Evolutionary conservation across 306 rosid species (phyloP), one percentile per base, ranked within the genome.

Genomic region (Inga leiocalycina): DNA sequence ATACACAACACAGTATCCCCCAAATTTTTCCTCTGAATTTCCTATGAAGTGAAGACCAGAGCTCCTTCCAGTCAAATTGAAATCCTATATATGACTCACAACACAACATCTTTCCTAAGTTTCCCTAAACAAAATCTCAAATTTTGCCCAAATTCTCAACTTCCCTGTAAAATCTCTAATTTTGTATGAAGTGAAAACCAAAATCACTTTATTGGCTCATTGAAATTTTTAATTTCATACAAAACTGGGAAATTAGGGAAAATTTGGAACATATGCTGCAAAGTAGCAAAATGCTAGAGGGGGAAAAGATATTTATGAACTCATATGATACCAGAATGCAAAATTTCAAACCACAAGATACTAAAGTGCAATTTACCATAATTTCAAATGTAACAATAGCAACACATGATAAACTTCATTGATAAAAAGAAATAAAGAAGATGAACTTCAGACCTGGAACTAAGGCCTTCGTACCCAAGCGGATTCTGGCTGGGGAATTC

Each of bases 401-500:
- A 57, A 51, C 35, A 52, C 76, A 65, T 79, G 72, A 19, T 71
- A 34, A 76, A 11, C 32, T n/a, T 59, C 5, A 3, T 59, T 14
- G 3, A 8, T 59, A 4, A 4, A 59, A 59, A 22, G 22, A 1
- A 59, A 59, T 2, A 3, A 57, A 57, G 30, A 57, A 20, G 52
- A 27, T 64, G 44, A 76, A 27, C 12, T 74, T 74, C 64, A 74
- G 72, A 96, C 99, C 99, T 85, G 99, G 99, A 83, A 96, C 99
- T 83, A 96, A 84, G n/a, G 92, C 88, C 34, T 91, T 94, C 17
- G 89, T 96, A 16, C 99, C 99, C 94, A 94, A 87, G 84, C 98
- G 99, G 84, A 96, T 94, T 89, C 83, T 91, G 80, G 97, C 99
- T 4, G 98, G 99, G 67, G 97, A n/a, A 15, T 97, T 97, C 83